Evolutionary conservation across 805 yeast genomes (phyloP).

Genomic region (Naumovozyma dairenensis): DNA sequence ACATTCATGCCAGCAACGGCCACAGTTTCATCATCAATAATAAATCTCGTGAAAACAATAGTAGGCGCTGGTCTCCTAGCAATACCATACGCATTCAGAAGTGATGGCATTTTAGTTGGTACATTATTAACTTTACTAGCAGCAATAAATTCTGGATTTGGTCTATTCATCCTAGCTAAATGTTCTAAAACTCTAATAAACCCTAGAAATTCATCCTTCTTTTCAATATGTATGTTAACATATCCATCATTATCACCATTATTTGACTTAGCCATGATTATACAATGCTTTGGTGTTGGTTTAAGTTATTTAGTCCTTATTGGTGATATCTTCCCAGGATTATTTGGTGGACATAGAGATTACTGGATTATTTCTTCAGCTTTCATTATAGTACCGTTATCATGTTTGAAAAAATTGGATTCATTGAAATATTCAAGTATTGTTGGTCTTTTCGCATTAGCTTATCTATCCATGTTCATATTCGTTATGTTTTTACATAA

Average conservation of each 20-base stretch:
- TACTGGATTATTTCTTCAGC: constrained; percentile 40
- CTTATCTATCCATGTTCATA: constrained; percentile 38
- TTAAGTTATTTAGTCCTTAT: constrained; percentile 61
- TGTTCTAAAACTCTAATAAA: constrained; percentile 45
- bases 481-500: constrained; percentile 45
- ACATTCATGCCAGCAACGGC: constrained; percentile 30
- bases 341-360: constrained; percentile 38
- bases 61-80: constrained; percentile 71
- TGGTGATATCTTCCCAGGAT: constrained; percentile 65
- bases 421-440: constrained; percentile 61
- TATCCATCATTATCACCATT: constrained; percentile 60
- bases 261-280: constrained; percentile 66
- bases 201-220: constrained; percentile 57
- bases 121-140: constrained; percentile 45
- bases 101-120: constrained; percentile 60
- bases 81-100: constrained; percentile 58
- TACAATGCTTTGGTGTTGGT: constrained; percentile 75
- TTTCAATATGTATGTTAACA: constrained; percentile 58
- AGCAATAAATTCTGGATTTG: constrained; percentile 57
- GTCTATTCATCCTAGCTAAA: constrained; percentile 52
- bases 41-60: constrained; percentile 65
- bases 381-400: constrained; percentile 50
- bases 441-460: constrained; percentile 59
- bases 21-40: constrained; percentile 46
- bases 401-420: constrained; percentile 53